Conservation (phyloP, 2,329 filamentous ascomycete genomes). For the Penicillium sp. region DNA sequence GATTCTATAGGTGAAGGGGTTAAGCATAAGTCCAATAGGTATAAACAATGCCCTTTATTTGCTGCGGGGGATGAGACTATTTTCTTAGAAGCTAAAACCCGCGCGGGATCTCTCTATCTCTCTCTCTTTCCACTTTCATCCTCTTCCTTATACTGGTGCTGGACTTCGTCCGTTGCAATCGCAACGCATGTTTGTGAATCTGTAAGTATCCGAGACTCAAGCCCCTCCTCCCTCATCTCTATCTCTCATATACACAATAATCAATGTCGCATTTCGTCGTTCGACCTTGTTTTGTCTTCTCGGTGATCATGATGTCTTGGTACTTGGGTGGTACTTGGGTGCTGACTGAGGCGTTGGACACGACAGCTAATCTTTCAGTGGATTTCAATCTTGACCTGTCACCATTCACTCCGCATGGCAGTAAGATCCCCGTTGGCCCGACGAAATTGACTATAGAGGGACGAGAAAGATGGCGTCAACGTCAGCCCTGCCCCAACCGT, state of each 20-base stretch:
- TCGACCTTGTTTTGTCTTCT: background rate
- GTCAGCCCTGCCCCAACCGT: constrained; percentile 66
- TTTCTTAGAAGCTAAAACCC: background rate
- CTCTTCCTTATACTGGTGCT: constrained; percentile 1
- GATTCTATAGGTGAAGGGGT: background rate
- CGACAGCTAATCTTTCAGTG: background rate
- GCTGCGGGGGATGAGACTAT: background rate
- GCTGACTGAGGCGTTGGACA: background rate
- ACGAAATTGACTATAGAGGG: constrained; percentile 4
- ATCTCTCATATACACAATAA: background rate
- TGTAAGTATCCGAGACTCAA: constrained; percentile 13
- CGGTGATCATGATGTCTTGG: background rate
- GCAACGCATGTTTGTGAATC: constrained; percentile 16
- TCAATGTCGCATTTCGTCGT: background rate
- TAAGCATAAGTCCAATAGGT: background rate
- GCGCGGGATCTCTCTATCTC: background rate
- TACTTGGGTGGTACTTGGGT: background rate
- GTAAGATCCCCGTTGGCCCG: background rate
- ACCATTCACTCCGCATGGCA: constrained; percentile 16
- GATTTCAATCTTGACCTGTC: background rate
- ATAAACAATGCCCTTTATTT: background rate
- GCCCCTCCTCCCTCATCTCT: background rate
- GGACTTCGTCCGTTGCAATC: constrained; percentile 13
- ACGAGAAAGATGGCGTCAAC: constrained; percentile 33
- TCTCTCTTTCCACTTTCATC: background rate